Evolutionary conservation across 2,329 filamentous ascomycete genomes (phyloP), one percentile per base, ranked within the genome.

Genomic region (Dactylellina cionopaga): DNA sequence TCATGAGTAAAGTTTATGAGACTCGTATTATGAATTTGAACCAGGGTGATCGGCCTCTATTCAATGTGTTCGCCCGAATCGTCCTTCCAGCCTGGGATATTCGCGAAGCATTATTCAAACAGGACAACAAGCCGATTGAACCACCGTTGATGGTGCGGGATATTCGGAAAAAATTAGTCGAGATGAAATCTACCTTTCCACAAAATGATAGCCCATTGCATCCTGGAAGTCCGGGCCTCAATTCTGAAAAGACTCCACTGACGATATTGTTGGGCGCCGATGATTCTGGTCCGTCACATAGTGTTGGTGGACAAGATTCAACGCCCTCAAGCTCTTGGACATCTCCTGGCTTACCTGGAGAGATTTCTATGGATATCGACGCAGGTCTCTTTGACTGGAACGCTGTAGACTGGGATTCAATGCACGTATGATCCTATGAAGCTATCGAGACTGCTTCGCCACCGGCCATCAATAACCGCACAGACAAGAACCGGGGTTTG

Each of bases 81-180:
- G 85, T 90, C 39, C 79, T 89, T 65, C 88, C 87, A 76, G 87
- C 87, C 0, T 90, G 88, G 88, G 84, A 85, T 43, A 85, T 85
- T 1, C 83, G 84, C 60, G 84, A 84, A 75, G 80, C 82, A 1
- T 83, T 84, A 10, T 82, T 84, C 74, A 74, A 81, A 54, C 78
- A 80, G 5, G 85, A 85, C 0, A 82, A 81, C 27, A 22, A 9
- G 33, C 3, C 52, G 11, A 24, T 27, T 2, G 54, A 71, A 9
- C 22, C 29, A 33, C 51, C 49, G 1, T 27, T n/a, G 17, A 69
- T 54, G 19, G 27, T 69, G 13, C 15, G 22, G 3, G 39, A 46
- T 17, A 51, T 64, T 15, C 31, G 49, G 11, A 15, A 64, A 24
- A 55, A 71, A n/a, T 10, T 60, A 10, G 24, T 24, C 6, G 22